These are phyloP conservation scores for Dothiorella sarmentorum DNA, from an alignment of 2,329 filamentous ascomycete genomes.

Conservation along the genomic window DNA sequence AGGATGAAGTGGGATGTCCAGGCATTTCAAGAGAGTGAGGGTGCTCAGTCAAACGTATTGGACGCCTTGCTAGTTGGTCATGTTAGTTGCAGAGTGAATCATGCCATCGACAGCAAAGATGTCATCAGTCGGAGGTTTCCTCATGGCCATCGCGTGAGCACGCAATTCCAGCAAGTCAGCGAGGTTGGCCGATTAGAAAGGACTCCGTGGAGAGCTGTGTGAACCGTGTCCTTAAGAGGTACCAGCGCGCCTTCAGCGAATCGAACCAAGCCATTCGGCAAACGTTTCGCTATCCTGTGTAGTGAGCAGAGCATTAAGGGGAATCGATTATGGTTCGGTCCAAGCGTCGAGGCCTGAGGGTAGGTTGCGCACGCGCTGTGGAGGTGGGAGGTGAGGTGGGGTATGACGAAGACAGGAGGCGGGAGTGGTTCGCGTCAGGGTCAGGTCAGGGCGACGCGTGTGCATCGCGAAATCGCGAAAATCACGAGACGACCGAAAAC, in stretches of 20 bases:
- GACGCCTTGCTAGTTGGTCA: background rate
- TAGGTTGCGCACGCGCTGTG: background rate
- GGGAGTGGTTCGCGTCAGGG: background rate
- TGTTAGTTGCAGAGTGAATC: background rate
- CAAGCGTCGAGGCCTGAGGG: background rate
- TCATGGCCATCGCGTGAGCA: background rate
- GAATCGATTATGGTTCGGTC: background rate
- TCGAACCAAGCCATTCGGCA: background rate
- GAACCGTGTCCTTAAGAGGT: too few relatives aligned
- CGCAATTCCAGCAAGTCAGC: background rate
- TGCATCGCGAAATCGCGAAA: too few relatives aligned
- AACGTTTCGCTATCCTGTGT: background rate
- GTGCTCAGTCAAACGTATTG: constrained; percentile 9
- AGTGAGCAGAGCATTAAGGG: background rate
- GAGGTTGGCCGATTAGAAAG: too few relatives aligned
- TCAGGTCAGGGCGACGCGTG: too few relatives aligned
- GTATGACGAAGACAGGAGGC: background rate
- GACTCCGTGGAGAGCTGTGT: too few relatives aligned
- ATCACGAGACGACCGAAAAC: background rate
- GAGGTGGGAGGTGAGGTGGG: background rate
- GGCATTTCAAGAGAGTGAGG: background rate
- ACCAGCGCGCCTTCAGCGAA: too few relatives aligned
- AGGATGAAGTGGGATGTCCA: background rate
- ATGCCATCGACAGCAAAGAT: background rate
- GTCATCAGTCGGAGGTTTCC: background rate